Base-by-base conservation (phyloP, 805 yeast genomes). In the Candida nemodendra region DNA sequence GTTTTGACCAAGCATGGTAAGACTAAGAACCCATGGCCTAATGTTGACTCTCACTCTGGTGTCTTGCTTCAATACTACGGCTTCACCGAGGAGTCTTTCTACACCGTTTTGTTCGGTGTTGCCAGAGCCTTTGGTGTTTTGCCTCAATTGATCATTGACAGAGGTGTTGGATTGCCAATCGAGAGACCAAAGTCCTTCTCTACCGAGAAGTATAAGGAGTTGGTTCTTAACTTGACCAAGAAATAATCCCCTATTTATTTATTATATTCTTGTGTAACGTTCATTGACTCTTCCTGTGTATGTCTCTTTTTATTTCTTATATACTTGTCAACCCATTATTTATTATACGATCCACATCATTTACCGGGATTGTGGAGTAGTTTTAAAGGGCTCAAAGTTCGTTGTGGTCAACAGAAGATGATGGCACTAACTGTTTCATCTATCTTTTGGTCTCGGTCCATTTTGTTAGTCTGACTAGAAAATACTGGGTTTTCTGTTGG, bases 181-280 rank as follows among this genome's bases (percentile, higher is more conserved):
- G 95, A 84, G 73, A 83, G 95, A 72, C 93, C 93, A 70, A 84
- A 84, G 71, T 81, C 95, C 47, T 86, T 88, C 87, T 85, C 95
- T 45, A 87, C 96, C 50, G 91, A 87, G 71, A 88, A 88, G 72
- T 86, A 84, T 75, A 81, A 79, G 62, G 88, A 86, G 74, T 71
- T 87, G 65, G 95, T 83, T 59, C 72, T 48, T 43, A 45, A 54
- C 33, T 41, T 62, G 32, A 44, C 45, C 38, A 59, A 54, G 53
- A 45, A 51, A 46, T 44, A 44, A 38, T 17, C 7, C 24, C 24
- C 24, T 21, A 23, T 27, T 14, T 26, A 33, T 26, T 26, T 23
- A 32, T 24, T 27, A 16, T 12, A 19, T 18, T 34, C 30, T 24
- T 34, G 31, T 34, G 18, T 24, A 18, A 5, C 24, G 36, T 32